Base-by-base conservation (phyloP, 345 rosid genomes). In the Cardiospermum halicacabum region DNA sequence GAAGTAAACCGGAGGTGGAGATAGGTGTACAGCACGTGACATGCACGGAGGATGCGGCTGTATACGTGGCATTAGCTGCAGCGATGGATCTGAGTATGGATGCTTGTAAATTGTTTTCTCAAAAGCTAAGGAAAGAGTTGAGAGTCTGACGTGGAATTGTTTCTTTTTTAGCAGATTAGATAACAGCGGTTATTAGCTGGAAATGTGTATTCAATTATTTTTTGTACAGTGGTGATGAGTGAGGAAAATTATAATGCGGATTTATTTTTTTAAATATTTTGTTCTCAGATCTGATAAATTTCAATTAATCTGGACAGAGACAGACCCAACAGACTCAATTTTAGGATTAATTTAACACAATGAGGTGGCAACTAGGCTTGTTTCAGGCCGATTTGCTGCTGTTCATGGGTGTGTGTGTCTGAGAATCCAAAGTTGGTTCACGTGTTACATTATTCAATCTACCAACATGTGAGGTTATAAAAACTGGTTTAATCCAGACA, bases 31-130 rank as follows among this genome's bases (percentile, higher is more conserved):
- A 83, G 69, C 96, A 90, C 77, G 98, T 93, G 90, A 88, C 83
- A 26, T 93, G 98, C 80, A 90, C 88, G 51, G 98, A 90, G 89
- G 98, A 93, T 43, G 98, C 97, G 54, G 98, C 98, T 0, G 97
- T 84, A 1, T 89, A 75, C 68, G 97, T 90, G 84, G 98, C 97
- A 1, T 43, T 93, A 30, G 94, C 96, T 3, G 97, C 98, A 21
- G 98, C 98, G 4, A 77, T 93, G 84, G 98, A 93, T 82, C 92
- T 93, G 18, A 86, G 98, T 70, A 75, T 85, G 90, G 97, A 93
- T 64, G 98, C 98, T 36, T 93, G 98, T 70, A 81, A 62, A 69
- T 42, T 80, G 48, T 93, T 93, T 64, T 85, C 98, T 19, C 92
- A 79, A 26, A 88, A 88, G 88, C 80, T 88, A 60, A 83, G 98